These are phyloP conservation scores for Podospora pseudopauciseta DNA, from an alignment of 495 filamentous ascomycete genomes.

Conservation along the genomic window DNA sequence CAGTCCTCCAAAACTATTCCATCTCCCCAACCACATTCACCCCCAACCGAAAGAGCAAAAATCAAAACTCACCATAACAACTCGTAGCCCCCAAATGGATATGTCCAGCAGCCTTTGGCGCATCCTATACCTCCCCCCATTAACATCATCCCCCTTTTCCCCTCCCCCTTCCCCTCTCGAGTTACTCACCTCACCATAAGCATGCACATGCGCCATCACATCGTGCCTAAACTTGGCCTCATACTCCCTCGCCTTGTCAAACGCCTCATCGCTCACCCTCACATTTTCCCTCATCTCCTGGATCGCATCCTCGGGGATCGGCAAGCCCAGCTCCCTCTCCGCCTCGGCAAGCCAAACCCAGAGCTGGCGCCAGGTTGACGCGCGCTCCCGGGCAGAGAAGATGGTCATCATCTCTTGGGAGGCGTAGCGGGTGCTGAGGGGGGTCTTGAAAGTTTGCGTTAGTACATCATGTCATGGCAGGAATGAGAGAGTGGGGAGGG, in stretches of 20 bases:
- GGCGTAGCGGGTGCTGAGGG: conserved; percentile 69
- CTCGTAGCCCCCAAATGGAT: conserved; percentile 66
- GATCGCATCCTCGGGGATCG: conserved; percentile 68
- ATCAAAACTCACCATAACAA: conserved; percentile 35
- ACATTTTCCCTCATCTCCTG: conserved; percentile 70
- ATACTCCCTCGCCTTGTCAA: conserved; percentile 70
- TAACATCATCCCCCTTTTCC: not conserved
- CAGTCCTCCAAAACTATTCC: not conserved
- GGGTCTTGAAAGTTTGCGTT: conserved; percentile 46
- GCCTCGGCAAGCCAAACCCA: conserved; percentile 84
- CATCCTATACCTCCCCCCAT: conserved; percentile 35
- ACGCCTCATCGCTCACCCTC: conserved; percentile 73
- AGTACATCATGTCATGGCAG: not conserved
- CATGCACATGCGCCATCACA: conserved; percentile 56
- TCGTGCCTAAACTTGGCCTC: conserved; percentile 56
- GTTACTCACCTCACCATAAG: conserved; percentile 63
- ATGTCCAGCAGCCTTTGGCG: conserved; percentile 79
- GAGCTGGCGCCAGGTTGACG: conserved; percentile 71
- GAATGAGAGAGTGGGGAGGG: too few species aligned
- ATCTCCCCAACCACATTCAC: not conserved
- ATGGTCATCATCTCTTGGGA: conserved; percentile 57
- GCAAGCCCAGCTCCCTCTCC: conserved; percentile 64
- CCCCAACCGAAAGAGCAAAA: not conserved
- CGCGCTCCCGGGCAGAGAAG: conserved; percentile 69
- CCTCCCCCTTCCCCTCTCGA: not conserved